phyloP scores from a whole-genome alignment of 2,329 filamentous ascomycete species.

The Xylaria polymorpha region DNA sequence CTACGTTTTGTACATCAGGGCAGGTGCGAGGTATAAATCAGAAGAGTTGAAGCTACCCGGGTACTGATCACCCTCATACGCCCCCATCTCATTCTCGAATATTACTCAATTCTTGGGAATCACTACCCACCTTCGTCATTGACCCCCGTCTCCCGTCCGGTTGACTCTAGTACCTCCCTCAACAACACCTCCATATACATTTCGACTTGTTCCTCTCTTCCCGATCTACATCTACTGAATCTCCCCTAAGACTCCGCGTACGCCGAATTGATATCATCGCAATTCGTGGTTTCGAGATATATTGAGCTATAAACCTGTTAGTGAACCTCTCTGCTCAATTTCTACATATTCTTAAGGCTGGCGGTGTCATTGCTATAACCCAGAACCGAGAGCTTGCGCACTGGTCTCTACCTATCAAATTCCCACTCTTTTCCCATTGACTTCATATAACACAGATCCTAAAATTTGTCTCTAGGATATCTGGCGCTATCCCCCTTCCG shows the following conservation, averaged over 20 bases:
- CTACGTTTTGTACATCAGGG: constrained; percentile 23
- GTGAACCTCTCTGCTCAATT: neutral
- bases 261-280: neutral
- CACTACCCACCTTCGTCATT: constrained; percentile 2
- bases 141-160: constrained; percentile 14
- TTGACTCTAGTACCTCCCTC: constrained; percentile 6
- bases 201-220: neutral
- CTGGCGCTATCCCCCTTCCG: neutral
- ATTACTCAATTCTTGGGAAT: constrained; percentile 13
- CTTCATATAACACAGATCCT: neutral
- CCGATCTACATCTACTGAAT: neutral
- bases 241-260: constrained; percentile 1
- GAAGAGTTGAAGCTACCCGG: constrained; percentile 36
- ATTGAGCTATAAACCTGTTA: neutral
- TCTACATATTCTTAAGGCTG: neutral
- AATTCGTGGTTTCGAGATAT: neutral
- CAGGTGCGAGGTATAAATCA: constrained; percentile 44
- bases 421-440: neutral
- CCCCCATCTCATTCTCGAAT: constrained; percentile 8
- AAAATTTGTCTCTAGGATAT: neutral
- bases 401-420: neutral
- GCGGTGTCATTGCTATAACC: neutral
- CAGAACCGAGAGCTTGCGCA: neutral
- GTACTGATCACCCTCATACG: constrained; percentile 25
- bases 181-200: constrained; percentile 15